These are phyloP conservation scores for Paspalum vaginatum DNA, from an alignment of 176 grass and related monocot genomes.

Conservation along the genomic window DNA sequence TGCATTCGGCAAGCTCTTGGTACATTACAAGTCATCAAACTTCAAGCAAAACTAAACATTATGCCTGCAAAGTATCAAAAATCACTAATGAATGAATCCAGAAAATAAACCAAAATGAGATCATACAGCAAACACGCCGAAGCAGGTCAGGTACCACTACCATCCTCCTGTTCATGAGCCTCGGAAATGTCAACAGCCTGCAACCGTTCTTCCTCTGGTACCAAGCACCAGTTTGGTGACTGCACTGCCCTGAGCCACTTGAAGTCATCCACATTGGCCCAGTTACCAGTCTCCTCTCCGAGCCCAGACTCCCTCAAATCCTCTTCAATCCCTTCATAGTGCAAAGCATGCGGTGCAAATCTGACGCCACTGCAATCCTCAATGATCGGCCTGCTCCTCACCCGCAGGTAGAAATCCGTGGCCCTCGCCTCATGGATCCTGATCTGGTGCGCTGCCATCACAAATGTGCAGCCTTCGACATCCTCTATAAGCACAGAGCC, in stretches of 20 bases:
- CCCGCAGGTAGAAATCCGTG: constrained; percentile 83
- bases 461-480: constrained; percentile 58
- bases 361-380: constrained; percentile 80
- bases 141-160: constrained; percentile 29
- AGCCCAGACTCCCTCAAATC: constrained; percentile 73
- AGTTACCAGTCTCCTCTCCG: constrained; percentile 74
- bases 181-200: constrained; percentile 57
- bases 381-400: constrained; percentile 86
- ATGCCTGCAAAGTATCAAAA: background rate
- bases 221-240: constrained; percentile 83
- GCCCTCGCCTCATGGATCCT: constrained; percentile 71
- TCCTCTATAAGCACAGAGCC: constrained; percentile 88
- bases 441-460: constrained; percentile 88
- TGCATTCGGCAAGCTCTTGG: background rate
- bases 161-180: constrained; percentile 29
- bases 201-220: constrained; percentile 65
- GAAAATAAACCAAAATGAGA: background rate
- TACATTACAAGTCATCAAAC: constrained; percentile 19
- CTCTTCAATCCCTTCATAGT: constrained; percentile 66
- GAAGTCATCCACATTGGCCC: constrained; percentile 90
- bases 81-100: constrained; percentile 10
- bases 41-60: background rate
- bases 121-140: background rate
- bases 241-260: constrained; percentile 90
- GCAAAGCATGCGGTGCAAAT: constrained; percentile 73